Base-by-base conservation (phyloP, 2,329 filamentous ascomycete genomes). In the Monilinia vaccinii-corymbosi region DNA sequence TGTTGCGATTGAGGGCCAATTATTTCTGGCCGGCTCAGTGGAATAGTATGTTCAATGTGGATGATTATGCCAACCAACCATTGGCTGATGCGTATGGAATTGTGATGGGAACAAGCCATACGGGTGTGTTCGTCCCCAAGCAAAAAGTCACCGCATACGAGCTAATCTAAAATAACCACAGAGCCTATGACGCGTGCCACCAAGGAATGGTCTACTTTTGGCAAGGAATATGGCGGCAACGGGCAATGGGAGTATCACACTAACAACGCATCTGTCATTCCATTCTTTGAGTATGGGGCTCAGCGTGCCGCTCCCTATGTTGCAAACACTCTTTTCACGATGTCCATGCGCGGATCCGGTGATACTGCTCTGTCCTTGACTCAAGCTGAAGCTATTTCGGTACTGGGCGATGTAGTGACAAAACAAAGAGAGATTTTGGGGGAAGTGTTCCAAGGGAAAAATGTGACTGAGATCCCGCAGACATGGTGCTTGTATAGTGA, bases 401-500 rank as follows among this genome's bases (percentile, higher is more conserved):
- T 86, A 63, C 76, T 89, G 9, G 79, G 85, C 65, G 77, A 78
- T 21, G 78, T 88, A 31, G 84, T 89, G 2, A 67, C 75, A 3
- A 78, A 81, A 36, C 85, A 89, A 69, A 77, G 81, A 53, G 69
- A 78, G 11, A 84, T 85, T 60, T 75, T 87, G 47, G 75, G 74
- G 23, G 76, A 80, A 2, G 80, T 86, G 0, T 78, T 86, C 47
- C 77, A 76, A 14, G 77, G 64, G 2, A 69, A 60, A 1, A 75
- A 72, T 6, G 73, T 77, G 3, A 72, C 71, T 1, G 72, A 81
- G 49, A 75, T 80, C 42, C 85, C 86, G 7, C 86, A 89, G 71
- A 79, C 85, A 73, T 89, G 86, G 85, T 88, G 85, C 66, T 73
- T 89, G 62, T 90, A 89, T 73, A 89, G 88, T 69, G 86, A 90